Base-by-base conservation (phyloP, 352 stramenopile genomes). In the Pythium aphanidermatum region DNA sequence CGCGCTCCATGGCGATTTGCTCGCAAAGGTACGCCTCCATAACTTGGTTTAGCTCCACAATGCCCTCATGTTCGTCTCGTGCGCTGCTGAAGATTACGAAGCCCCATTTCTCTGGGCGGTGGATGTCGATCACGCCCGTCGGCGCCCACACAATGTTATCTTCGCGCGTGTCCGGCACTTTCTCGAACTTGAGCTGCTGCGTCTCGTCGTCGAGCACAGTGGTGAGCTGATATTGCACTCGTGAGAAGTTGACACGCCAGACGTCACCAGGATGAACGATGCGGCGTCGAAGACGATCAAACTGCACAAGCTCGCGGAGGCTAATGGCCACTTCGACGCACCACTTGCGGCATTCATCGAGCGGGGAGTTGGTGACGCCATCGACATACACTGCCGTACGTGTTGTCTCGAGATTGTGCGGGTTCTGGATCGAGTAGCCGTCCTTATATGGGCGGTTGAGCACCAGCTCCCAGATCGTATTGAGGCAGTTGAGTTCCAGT, bases 401-500 rank as follows among this genome's bases (percentile, higher is more conserved):
- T 4, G 74, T 49, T 0, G 60, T 66, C 16, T 38, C 44, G 25
- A 89, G 55, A 46, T 89, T 89, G 61, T 69, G 81, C 34, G 77
- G 77, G 53, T 89, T 89, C 33, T 74, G 62, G 46, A 89, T 82
- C 43, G 57, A 76, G 46, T 92, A 79, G 43, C 79, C 83, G 66
- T 96, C 82, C 41, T 79, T 81, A 63, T 96, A 96, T 0, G 87
- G 85, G 40, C 76, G 74, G 61, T 92, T 68, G 16, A 96, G 68
- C 47, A 95, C 68, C 17, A 97, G 58, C 54, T 96, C 88, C 86
- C 84, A 97, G 37, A 92, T 80, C 44, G 84, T 95, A 47, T 96
- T 96, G 28, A 95, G 66, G 25, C 83, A 92, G 56, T 97, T 97
- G 28, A 96, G 50, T 59, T 97, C 88, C 32, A 96, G 58, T 65